These are phyloP conservation scores for Pyrenochaeta sp. DNA, from an alignment of 2,329 filamentous ascomycete species.

Conservation along the genomic window DNA sequence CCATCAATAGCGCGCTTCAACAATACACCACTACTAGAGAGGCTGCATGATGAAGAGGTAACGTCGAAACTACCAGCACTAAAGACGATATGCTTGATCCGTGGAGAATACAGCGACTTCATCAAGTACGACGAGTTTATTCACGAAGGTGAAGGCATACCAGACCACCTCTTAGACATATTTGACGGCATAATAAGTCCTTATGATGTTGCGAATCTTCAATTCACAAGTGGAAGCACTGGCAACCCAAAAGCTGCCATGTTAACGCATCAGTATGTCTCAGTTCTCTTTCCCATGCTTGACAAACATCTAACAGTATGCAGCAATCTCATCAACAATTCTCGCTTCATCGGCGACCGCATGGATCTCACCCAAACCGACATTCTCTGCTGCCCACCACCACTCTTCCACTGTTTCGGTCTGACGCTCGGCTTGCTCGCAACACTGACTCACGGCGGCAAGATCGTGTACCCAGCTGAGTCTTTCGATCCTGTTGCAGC, in stretches of 20 bases:
- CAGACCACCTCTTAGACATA: slow-evolving; percentile 43
- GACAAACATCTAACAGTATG: neutral
- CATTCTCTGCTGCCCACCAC: slow-evolving; percentile 80
- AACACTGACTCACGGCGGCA: slow-evolving; percentile 75
- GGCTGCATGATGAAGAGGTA: slow-evolving; percentile 30
- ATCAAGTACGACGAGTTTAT: slow-evolving; percentile 68
- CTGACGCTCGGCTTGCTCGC: slow-evolving; percentile 79
- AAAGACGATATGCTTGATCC: slow-evolving; percentile 41
- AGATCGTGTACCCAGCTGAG: slow-evolving; percentile 76
- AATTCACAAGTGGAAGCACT: slow-evolving; percentile 50
- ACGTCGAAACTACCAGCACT: slow-evolving; percentile 33
- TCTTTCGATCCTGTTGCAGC: slow-evolving; percentile 74
- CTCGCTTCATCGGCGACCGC: slow-evolving; percentile 66
- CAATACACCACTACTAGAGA: slow-evolving; percentile 65
- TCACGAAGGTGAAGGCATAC: slow-evolving; percentile 33
- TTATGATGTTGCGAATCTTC: slow-evolving; percentile 45
- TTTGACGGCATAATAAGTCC: slow-evolving; percentile 46
- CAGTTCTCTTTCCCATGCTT: neutral
- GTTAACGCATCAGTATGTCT: slow-evolving; percentile 47
- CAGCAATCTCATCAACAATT: slow-evolving; percentile 51
- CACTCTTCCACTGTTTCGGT: slow-evolving; percentile 86
- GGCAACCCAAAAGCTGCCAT: slow-evolving; percentile 49
- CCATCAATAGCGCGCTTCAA: slow-evolving; percentile 71
- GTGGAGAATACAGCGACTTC: slow-evolving; percentile 56
- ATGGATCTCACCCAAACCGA: slow-evolving; percentile 73